Evolutionary conservation across 768 basidiomycete genomes (phyloP).

Genomic region (Suillus lakei): DNA sequence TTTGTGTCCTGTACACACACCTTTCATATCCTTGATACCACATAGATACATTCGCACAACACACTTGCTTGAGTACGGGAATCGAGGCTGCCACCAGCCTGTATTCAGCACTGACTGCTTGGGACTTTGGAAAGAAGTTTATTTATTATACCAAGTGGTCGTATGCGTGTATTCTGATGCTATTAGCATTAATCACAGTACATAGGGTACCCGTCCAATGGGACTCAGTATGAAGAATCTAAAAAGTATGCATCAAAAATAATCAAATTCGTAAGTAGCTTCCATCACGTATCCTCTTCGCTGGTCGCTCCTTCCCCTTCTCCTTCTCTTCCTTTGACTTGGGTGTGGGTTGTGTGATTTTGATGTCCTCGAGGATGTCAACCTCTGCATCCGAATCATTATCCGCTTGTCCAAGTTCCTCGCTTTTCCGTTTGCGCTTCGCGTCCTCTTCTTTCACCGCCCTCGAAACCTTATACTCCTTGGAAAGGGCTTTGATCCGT

Average conservation of each 20-base stretch:
- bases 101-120: not conserved
- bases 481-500: constrained; percentile 53
- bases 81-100: not conserved
- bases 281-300: constrained; percentile 31
- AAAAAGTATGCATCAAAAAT: constrained; percentile 1
- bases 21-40: constrained; percentile 9
- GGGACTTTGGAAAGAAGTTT: not conserved
- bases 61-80: not conserved
- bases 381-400: constrained; percentile 43
- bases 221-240: not conserved
- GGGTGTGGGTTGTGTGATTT: constrained; percentile 11
- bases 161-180: not conserved
- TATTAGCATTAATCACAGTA: not conserved
- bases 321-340: constrained; percentile 5
- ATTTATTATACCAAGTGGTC: not conserved
- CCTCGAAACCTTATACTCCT: constrained; percentile 54
- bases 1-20: not conserved
- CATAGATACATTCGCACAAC: not conserved
- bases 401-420: constrained; percentile 26
- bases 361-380: constrained; percentile 40
- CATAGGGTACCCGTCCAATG: not conserved
- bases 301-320: constrained; percentile 16
- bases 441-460: constrained; percentile 40
- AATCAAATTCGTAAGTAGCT: not conserved
- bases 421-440: constrained; percentile 33